Conservation (phyloP, 1,139 yeast species). For the Ogataea hybrid region DNA sequence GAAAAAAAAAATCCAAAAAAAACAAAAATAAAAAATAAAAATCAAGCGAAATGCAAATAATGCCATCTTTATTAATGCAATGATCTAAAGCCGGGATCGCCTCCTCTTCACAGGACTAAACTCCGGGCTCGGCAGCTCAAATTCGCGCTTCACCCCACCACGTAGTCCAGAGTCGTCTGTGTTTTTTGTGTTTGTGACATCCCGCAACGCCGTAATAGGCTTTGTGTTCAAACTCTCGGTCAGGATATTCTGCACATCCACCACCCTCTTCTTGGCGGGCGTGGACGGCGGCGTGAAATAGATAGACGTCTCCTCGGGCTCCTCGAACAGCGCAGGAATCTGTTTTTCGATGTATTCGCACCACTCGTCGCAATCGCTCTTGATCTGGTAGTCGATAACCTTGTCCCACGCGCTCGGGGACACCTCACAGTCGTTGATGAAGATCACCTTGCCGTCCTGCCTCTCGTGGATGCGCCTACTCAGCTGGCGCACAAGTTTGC, state of each 20-base stretch:
- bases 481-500: slow-evolving; percentile 57
- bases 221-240: neutral
- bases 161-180: too few relatives aligned
- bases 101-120: slow-evolving; percentile 14
- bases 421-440: slow-evolving; percentile 56
- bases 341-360: slow-evolving; percentile 50
- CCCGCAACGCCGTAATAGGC: neutral
- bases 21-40: neutral
- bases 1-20: neutral
- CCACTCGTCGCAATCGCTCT: slow-evolving; percentile 82
- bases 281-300: slow-evolving; percentile 23
- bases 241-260: slow-evolving; percentile 4
- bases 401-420: slow-evolving; percentile 52
- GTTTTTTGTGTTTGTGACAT: slow-evolving; percentile 1
- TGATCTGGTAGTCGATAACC: slow-evolving; percentile 67
- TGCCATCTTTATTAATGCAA: slow-evolving; percentile 1
- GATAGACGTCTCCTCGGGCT: slow-evolving; percentile 17
- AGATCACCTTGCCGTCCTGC: slow-evolving; percentile 59
- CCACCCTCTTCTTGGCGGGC: slow-evolving; percentile 17
- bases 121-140: slow-evolving; percentile 11
- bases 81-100: neutral
- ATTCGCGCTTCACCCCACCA: too few relatives aligned
- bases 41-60: neutral
- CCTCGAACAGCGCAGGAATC: slow-evolving; percentile 55
- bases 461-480: slow-evolving; percentile 57